These are phyloP conservation scores for Phoenix dactylifera DNA, from an alignment of 176 grass and related monocot genomes.

Conservation along the genomic window DNA sequence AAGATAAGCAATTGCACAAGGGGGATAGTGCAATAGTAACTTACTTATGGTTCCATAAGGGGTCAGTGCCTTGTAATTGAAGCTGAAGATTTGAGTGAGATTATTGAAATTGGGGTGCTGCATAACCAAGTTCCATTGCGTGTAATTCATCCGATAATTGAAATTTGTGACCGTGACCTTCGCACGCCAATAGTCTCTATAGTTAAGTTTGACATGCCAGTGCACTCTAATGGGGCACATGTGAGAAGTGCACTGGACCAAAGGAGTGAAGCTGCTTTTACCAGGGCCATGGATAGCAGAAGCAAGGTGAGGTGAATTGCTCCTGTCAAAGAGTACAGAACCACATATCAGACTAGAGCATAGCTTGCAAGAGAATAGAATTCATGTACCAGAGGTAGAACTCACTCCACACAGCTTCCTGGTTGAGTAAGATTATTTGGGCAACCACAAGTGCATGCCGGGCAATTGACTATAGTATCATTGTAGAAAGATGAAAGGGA, in stretches of 20 bases:
- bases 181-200: conserved; percentile 90
- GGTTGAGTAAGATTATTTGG: conserved; percentile 51
- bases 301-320: conserved; percentile 64
- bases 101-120: conserved; percentile 91
- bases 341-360: conserved; percentile 6
- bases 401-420: conserved; percentile 94
- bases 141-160: conserved; percentile 93
- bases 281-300: conserved; percentile 59
- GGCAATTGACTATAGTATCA: conserved; percentile 95
- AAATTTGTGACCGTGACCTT: conserved; percentile 84
- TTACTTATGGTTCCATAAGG: conserved; percentile 88
- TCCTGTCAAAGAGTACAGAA: conserved; percentile 34
- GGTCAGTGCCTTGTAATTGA: conserved; percentile 84
- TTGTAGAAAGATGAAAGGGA: conserved; percentile 99
- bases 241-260: conserved; percentile 85
- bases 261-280: conserved; percentile 47
- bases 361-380: conserved; percentile 1
- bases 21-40: not conserved
- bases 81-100: conserved; percentile 63
- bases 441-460: conserved; percentile 89
- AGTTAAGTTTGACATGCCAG: conserved; percentile 93
- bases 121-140: conserved; percentile 72
- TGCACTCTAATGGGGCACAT: conserved; percentile 91
- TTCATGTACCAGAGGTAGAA: conserved; percentile 6
- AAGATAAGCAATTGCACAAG: too few species aligned